Conservation (phyloP, 352 stramenopile genomes). For the Pseudoperonospora humuli region DNA sequence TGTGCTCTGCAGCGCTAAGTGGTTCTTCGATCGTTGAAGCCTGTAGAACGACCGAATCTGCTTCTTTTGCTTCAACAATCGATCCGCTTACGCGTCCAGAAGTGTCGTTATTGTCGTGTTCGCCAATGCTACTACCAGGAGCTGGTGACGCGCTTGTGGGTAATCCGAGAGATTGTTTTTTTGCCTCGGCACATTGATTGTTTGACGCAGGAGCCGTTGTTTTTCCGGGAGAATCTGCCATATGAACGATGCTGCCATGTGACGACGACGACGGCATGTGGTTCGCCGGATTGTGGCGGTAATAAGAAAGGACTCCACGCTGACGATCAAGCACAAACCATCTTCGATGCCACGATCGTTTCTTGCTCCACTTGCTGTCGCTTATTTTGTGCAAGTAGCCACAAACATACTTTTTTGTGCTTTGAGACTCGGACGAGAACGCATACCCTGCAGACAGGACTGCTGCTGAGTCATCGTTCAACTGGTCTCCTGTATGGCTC, state of each 20-base stretch:
- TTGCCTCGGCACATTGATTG: constrained; percentile 8
- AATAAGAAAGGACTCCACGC: constrained; percentile 70
- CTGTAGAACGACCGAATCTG: constrained; percentile 7
- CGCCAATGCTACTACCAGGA: not conserved
- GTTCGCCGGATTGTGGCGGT: constrained; percentile 71
- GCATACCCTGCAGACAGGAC: constrained; percentile 37
- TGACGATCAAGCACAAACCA: constrained; percentile 82
- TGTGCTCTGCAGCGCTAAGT: constrained; percentile 4
- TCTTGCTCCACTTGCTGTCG: constrained; percentile 75
- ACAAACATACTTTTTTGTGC: constrained; percentile 74
- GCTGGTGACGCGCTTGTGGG: not conserved
- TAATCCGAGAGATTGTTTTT: constrained; percentile 12
- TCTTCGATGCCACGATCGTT: constrained; percentile 74
- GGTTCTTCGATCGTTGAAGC: constrained; percentile 10
- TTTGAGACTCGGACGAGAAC: constrained; percentile 73
- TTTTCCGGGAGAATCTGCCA: constrained; percentile 37
- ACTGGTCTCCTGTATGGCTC: constrained; percentile 4
- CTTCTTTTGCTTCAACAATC: constrained; percentile 18
- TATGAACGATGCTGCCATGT: constrained; percentile 67
- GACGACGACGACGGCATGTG: constrained; percentile 39
- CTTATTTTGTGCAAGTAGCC: constrained; percentile 83
- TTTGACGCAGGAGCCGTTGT: not conserved
- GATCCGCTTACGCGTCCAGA: constrained; percentile 1
- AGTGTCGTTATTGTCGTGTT: constrained; percentile 4
- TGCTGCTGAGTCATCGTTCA: constrained; percentile 23